phyloP scores from a whole-genome alignment of 306 rosid species.

The Fagus sylvatica region DNA sequence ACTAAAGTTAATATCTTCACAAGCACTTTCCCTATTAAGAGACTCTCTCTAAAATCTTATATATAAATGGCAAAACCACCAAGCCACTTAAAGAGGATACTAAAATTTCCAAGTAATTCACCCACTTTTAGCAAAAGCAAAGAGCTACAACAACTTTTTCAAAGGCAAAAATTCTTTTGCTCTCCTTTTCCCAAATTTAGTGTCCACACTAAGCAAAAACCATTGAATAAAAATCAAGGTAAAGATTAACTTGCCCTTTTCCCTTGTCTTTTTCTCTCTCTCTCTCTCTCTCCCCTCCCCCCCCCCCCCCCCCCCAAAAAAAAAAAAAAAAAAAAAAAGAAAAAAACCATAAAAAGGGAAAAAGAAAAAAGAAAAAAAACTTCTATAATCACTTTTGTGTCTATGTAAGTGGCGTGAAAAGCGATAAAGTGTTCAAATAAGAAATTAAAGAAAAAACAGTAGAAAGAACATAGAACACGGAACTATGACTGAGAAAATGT shows the following conservation, averaged over 20 bases:
- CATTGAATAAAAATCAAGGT: conserved; percentile 33
- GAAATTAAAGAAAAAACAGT: conserved; percentile 19
- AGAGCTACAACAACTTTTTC: conserved; percentile 17
- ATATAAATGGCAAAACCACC: conserved; percentile 26
- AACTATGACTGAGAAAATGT: conserved; percentile 35
- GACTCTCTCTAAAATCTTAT: conserved; percentile 11
- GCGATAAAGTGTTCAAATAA: conserved; percentile 39
- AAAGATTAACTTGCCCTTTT: conserved; percentile 34
- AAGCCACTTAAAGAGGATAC: conserved; percentile 17
- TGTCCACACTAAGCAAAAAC: conserved; percentile 34
- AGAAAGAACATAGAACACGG: conserved; percentile 64
- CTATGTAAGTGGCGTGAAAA: conserved; percentile 49
- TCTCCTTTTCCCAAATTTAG: conserved; percentile 22
- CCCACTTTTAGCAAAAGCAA: conserved; percentile 30
- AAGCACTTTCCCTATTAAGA: conserved; percentile 22
- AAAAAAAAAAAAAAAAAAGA: background rate
- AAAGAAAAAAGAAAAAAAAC: background rate
- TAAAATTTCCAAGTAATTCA: conserved; percentile 1
- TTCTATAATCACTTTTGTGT: conserved; percentile 34
- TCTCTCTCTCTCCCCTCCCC: background rate
- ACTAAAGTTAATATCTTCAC: background rate
- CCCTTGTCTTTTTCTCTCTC: conserved; percentile 13
- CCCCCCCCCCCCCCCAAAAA: no score
- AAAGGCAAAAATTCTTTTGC: background rate
- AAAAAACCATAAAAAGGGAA: conserved; percentile 26